These are phyloP conservation scores for Glarea lozoyensis DNA, from an alignment of 495 filamentous ascomycete genomes.

Conservation along the genomic window DNA sequence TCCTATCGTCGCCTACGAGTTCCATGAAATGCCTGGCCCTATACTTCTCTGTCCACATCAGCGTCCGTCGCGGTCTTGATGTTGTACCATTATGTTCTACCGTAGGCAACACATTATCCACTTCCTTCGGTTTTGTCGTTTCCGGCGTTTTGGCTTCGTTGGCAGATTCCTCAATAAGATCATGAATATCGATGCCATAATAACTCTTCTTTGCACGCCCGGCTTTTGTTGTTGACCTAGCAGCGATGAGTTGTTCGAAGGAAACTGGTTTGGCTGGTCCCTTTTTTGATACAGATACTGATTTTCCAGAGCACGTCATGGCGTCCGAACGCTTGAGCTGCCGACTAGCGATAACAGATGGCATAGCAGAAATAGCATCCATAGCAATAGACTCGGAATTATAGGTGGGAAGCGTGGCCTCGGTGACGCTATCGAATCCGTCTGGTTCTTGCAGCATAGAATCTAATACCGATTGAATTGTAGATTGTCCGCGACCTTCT, in stretches of 20 bases:
- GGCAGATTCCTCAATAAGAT: constrained; percentile 62
- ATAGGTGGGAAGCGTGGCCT: background rate
- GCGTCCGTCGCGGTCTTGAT: constrained; percentile 36
- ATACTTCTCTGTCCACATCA: constrained; percentile 86
- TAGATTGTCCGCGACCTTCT: background rate
- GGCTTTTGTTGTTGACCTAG: constrained; percentile 55
- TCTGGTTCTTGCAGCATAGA: background rate
- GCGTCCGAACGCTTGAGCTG: constrained; percentile 27
- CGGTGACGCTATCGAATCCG: background rate
- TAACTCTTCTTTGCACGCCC: constrained; percentile 73
- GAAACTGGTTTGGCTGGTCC: constrained; percentile 37
- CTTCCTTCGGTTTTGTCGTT: constrained; percentile 14
- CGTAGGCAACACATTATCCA: constrained; percentile 25
- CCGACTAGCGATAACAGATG: constrained; percentile 9
- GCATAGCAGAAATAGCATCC: constrained; percentile 13
- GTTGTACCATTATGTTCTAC: constrained; percentile 28
- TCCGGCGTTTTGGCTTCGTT: constrained; percentile 29
- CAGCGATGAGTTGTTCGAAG: constrained; percentile 61
- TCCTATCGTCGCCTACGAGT: constrained; percentile 87
- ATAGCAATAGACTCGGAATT: background rate
- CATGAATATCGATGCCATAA: constrained; percentile 86
- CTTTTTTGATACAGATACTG: constrained; percentile 44
- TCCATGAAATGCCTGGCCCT: constrained; percentile 87
- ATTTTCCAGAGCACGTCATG: constrained; percentile 58
- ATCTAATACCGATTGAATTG: background rate